Evolutionary conservation across 2,329 filamentous ascomycete genomes (phyloP), one percentile per base, ranked within the genome.

Genomic region (Trichoderma koningiopsis): DNA sequence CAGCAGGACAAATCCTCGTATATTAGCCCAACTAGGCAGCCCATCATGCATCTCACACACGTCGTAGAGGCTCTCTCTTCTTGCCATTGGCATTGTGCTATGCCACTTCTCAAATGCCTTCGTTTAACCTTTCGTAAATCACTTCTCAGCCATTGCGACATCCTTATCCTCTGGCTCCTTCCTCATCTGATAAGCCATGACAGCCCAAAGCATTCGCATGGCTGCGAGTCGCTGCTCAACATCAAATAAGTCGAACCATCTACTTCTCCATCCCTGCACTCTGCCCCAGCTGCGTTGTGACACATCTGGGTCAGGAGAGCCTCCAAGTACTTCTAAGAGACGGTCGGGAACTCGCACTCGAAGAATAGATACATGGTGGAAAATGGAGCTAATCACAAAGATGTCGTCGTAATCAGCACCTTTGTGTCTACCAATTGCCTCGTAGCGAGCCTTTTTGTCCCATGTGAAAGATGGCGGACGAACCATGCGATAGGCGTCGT

Each of bases 401-500:
- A 90, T 79, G 72, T 91, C 88, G 72, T 91, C 88, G 73, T 85
- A 85, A 40, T 81, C 81, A 2, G 77, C 80, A 2, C 83, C 84
- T 1, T 73, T 73, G 13, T 77, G 76, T 71, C 83, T 85, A 5
- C 88, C 88, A 69, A 91, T 86, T 27, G 87, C 82, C 70, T 82
- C 77, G 75, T 90, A 90, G 40, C 82, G 81, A 35, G 85, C 83
- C 78, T 88, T 89, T 69, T 81, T 82, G 74, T 91, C 88, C 88
- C 88, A 91, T 27, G 83, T 85, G 7, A 83, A 79, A 11, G 85
- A 78, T 0, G 88, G 88, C 10, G 85, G 86, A 2, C 86, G 83
- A 56, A 90, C 81, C 82, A 87, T 89, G 68, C 88, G 84, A 77
- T 90, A 90, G 73, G 83, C 86, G 75, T 90, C 88, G 75, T 90